Evolutionary conservation across 2,329 filamentous ascomycete genomes (phyloP).

Genomic region (Fusarium longipes): DNA sequence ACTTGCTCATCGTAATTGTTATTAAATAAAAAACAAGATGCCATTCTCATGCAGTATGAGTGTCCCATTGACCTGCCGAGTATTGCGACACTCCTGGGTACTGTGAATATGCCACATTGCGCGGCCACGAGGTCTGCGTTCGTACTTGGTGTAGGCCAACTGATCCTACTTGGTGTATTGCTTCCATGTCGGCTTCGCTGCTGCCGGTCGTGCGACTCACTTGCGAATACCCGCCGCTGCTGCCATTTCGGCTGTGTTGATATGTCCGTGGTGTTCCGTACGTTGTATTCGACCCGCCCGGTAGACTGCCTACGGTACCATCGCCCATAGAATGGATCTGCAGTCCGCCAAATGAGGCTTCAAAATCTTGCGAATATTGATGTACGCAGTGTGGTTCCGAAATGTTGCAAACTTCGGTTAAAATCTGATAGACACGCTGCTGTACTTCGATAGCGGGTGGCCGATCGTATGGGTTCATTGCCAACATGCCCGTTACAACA

Average conservation of each 20-base stretch:
- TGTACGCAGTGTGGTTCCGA: conserved; percentile 66
- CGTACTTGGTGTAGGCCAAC: conserved; percentile 39
- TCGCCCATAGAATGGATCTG: conserved; percentile 34
- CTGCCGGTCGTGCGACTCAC: conserved; percentile 50
- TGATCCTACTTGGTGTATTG: conserved; percentile 37
- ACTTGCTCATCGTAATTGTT: conserved; percentile 14
- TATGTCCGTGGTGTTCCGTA: conserved; percentile 47
- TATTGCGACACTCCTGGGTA: conserved; percentile 33
- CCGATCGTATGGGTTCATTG: conserved; percentile 62
- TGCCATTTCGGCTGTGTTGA: conserved; percentile 49
- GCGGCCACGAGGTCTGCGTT: conserved; percentile 38
- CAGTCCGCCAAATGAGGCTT: conserved; percentile 42
- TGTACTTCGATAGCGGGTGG: conserved; percentile 65
- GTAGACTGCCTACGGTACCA: conserved; percentile 8
- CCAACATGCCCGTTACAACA: conserved; percentile 66
- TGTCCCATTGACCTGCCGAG: conserved; percentile 35
- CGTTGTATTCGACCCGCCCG: conserved; percentile 44
- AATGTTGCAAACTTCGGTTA: conserved; percentile 61
- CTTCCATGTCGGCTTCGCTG: conserved; percentile 45
- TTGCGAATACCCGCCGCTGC: conserved; percentile 53
- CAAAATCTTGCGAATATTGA: conserved; percentile 55
- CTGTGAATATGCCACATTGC: conserved; percentile 37
- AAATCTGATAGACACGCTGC: conserved; percentile 62
- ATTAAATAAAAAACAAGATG: conserved; percentile 2
- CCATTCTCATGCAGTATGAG: conserved; percentile 6